Percentiles rank a stretch among this genome's conserved stretches.
Evolutionary conservation across 192 early-diverging fungal genomes (phyloP).

Genomic region (Backusella circina): DNA sequence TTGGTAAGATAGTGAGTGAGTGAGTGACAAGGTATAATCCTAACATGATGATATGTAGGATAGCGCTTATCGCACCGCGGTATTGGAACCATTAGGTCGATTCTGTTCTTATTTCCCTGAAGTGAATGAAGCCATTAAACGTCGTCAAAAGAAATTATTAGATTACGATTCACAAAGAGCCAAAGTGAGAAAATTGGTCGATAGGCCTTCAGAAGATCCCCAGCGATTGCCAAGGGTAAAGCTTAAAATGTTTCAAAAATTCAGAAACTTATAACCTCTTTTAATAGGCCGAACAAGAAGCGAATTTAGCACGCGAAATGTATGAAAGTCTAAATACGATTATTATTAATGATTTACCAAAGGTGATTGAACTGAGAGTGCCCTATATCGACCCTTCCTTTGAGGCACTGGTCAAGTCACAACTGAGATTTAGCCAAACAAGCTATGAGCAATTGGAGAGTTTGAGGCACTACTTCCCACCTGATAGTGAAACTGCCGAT

Average conservation of each 20-base stretch:
- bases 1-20: conserved; percentile 54
- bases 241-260: background rate
- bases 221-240: conserved; percentile 54
- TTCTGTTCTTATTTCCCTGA: conserved; percentile 88
- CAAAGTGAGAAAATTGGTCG: conserved; percentile 77
- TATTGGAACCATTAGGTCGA: conserved; percentile 86
- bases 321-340: conserved; percentile 83
- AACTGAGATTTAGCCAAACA: conserved; percentile 86
- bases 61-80: conserved; percentile 78
- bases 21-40: background rate
- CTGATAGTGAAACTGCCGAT: conserved; percentile 57
- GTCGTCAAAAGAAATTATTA: conserved; percentile 81
- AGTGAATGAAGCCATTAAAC: conserved; percentile 88
- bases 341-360: conserved; percentile 85
- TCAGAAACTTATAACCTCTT: background rate
- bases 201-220: conserved; percentile 75
- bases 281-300: conserved; percentile 77
- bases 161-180: conserved; percentile 83
- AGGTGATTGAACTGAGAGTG: conserved; percentile 83
- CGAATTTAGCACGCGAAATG: conserved; percentile 64
- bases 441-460: conserved; percentile 72
- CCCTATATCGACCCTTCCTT: conserved; percentile 94
- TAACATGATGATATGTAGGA: conserved; percentile 51
- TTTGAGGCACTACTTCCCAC: conserved; percentile 59
- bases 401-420: conserved; percentile 92